Evolutionary conservation across 768 basidiomycete genomes (phyloP), one percentile per base, ranked within the genome.

Genomic region (Phanerochaete sordida): DNA sequence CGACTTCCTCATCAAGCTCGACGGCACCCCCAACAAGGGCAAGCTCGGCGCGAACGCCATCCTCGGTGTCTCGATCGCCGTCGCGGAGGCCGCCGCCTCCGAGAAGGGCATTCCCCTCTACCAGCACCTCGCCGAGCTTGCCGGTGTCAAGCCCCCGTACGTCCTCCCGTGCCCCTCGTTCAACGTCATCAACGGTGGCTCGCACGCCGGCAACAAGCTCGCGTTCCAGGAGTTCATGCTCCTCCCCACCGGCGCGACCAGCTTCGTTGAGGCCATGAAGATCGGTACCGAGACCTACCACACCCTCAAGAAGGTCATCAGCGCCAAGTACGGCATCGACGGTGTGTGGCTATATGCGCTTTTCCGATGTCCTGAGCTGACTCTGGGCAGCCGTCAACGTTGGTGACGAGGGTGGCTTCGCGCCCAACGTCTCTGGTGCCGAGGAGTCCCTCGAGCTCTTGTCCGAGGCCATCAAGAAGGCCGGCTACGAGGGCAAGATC

Each of bases 151-250:
- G 77, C 81, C 93, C 56, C 96, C 97, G 47, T 98, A 88, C 76
- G 83, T 93, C 62, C 88, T 98, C 69, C 97, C 97, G 62, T 79
- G 77, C 72, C 97, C 97, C 50, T 87, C 92, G 60, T 95, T 99
- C 85, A 99, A 99, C 75, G 97, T 99, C 69, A 99, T 99, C 83
- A 99, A 99, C 78, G 97, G 97, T 75, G 97, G 97, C 65, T 98
- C 96, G 64, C 97, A 99, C 74, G 97, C 97, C 60, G 97, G 97
- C 53, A 99, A 99, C 85, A 95, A 96, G 78, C 91, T 99, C 64
- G 97, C 97, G 39, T 99, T 98, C 92, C 97, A 99, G 78, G 97
- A 99, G 78, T 99, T 99, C 83, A 98, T 99, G 97, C 84, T 99
- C 67, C 84, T 98, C 64, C 96, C 97, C 63, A 95, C 94, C 62